Conservation (phyloP, 495 filamentous ascomycete genomes). For the Xylona heveae region DNA sequence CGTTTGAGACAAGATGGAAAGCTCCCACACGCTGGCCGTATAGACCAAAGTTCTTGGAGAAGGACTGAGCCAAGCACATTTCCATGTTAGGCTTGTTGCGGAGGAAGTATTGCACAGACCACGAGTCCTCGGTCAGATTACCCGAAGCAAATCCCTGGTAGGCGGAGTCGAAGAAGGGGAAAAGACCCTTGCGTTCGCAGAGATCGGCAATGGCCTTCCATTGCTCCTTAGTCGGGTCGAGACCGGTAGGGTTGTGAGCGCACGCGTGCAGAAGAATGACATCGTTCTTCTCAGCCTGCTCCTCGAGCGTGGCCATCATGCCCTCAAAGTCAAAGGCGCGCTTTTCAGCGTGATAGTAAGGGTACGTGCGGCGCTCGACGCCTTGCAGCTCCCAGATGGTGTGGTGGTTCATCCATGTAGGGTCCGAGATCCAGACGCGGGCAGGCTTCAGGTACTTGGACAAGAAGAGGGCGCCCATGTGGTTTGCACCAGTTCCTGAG, state of each 20-base stretch:
- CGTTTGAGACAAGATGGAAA: constrained; percentile 23
- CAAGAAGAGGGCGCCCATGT: constrained; percentile 34
- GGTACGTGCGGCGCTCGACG: constrained; percentile 22
- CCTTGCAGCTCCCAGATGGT: constrained; percentile 25
- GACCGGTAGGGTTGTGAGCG: constrained; percentile 33
- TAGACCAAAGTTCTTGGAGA: constrained; percentile 34
- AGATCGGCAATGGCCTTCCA: constrained; percentile 29
- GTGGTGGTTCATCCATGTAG: constrained; percentile 28
- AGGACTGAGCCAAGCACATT: constrained; percentile 28
- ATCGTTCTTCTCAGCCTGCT: constrained; percentile 20
- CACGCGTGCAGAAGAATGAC: constrained; percentile 29
- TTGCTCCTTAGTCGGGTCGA: constrained; percentile 29
- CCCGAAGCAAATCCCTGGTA: constrained; percentile 38
- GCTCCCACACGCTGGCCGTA: constrained; percentile 30
- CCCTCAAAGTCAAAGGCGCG: constrained; percentile 25
- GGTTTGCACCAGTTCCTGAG: constrained; percentile 36
- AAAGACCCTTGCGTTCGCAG: constrained; percentile 27
- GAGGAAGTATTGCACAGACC: constrained; percentile 28
- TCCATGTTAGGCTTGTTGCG: constrained; percentile 24
- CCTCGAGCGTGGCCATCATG: constrained; percentile 24
- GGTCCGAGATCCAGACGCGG: constrained; percentile 28
- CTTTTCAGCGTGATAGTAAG: constrained; percentile 12
- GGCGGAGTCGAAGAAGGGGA: constrained; percentile 34
- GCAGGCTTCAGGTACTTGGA: too few relatives aligned
- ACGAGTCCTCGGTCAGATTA: constrained; percentile 27